Evolutionary conservation across 306 rosid genomes (phyloP).

Genomic region (Calophaca sinica): DNA sequence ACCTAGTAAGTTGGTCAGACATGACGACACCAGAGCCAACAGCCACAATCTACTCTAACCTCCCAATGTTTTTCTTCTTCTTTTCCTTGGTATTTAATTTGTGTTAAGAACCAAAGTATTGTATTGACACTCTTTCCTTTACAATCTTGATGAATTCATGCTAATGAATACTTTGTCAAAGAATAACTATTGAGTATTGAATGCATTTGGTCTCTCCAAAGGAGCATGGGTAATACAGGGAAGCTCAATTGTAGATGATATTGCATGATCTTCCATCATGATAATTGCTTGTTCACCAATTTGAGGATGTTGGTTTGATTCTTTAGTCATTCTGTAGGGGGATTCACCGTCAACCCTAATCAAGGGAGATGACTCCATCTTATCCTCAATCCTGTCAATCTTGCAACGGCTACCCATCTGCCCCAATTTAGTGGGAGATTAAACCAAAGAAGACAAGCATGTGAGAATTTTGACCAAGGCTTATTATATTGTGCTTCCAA

Average conservation of each 20-base stretch:
- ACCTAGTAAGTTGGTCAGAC: background rate
- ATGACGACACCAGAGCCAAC: background rate
- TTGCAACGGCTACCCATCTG: constrained; percentile 77
- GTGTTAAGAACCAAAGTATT: constrained; percentile 11
- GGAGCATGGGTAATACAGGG: constrained; percentile 33
- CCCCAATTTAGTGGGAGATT: constrained; percentile 30
- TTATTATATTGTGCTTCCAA: constrained; percentile 1
- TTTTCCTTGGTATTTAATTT: background rate
- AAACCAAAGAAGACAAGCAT: constrained; percentile 8
- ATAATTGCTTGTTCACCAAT: constrained; percentile 49
- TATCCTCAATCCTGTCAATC: constrained; percentile 43
- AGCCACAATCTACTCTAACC: background rate
- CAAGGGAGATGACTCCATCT: background rate
- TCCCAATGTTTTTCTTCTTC: background rate
- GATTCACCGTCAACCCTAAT: constrained; percentile 3
- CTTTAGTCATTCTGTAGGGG: constrained; percentile 42
- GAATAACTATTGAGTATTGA: constrained; percentile 9
- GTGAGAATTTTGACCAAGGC: constrained; percentile 32
- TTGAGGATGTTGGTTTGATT: constrained; percentile 48
- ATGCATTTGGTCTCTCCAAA: constrained; percentile 23
- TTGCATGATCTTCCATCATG: constrained; percentile 41
- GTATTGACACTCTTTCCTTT: constrained; percentile 17
- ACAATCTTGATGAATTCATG: constrained; percentile 28
- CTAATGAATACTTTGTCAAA: constrained; percentile 26
- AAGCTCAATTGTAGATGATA: constrained; percentile 49